Evolutionary conservation across 2,329 filamentous ascomycete genomes (phyloP).

Genomic region (Meredithiella fracta): DNA sequence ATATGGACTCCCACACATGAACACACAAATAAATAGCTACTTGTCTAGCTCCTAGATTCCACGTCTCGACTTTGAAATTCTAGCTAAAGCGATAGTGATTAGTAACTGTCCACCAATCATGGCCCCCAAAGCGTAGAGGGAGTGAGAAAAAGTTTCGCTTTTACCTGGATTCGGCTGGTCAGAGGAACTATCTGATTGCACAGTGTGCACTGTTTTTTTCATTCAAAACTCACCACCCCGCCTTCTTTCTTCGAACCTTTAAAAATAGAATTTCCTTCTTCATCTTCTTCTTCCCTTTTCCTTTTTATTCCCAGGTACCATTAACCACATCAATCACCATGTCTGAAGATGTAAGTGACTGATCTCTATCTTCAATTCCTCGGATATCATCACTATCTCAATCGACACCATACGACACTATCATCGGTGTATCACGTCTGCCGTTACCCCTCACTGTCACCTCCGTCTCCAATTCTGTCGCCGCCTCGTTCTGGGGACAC

Average conservation of each 20-base stretch:
- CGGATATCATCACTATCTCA: not conserved
- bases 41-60: not conserved
- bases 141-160: slow-evolving; percentile 7
- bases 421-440: not conserved
- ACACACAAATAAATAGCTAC: not conserved
- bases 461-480: too few species aligned
- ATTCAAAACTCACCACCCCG: slow-evolving; percentile 13
- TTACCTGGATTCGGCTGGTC: slow-evolving; percentile 4
- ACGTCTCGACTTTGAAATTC: not conserved
- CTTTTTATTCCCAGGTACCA: slow-evolving; percentile 19
- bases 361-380: not conserved
- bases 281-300: slow-evolving; percentile 17
- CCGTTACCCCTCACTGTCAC: too few species aligned
- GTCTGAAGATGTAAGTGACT: slow-evolving; percentile 39
- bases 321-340: slow-evolving; percentile 32
- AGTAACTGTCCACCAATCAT: slow-evolving; percentile 6
- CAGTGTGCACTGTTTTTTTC: slow-evolving; percentile 15
- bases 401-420: not conserved
- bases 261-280: slow-evolving; percentile 15
- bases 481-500: too few species aligned
- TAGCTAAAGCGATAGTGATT: slow-evolving; percentile 1
- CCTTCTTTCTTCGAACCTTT: slow-evolving; percentile 18
- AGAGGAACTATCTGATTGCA: slow-evolving; percentile 10
- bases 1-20: not conserved
- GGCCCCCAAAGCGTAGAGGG: slow-evolving; percentile 2